Evolutionary conservation across 1,284 basidiomycete genomes (phyloP).

Genomic region (Gomphus sp.): DNA sequence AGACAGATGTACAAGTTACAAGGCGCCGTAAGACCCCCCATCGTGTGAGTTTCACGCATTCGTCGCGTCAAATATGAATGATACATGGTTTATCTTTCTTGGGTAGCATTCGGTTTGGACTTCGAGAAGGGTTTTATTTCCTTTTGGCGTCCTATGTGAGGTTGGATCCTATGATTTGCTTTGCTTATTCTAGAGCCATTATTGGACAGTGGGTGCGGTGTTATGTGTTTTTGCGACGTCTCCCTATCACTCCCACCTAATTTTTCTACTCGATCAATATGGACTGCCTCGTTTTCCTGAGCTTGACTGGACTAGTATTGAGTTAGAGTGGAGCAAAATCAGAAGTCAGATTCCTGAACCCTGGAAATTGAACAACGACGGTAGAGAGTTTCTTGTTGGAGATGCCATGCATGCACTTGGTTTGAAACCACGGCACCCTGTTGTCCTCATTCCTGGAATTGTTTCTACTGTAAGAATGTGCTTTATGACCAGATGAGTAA

Average conservation of each 20-base stretch:
- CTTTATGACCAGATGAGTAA: background rate
- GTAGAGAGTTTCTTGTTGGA: constrained; percentile 80
- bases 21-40: background rate
- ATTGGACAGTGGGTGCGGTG: constrained; percentile 49
- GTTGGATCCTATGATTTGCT: constrained; percentile 22
- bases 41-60: background rate
- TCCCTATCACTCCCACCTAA: constrained; percentile 31
- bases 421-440: constrained; percentile 64
- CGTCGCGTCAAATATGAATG: background rate
- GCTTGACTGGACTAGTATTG: constrained; percentile 54
- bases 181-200: constrained; percentile 2
- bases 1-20: background rate
- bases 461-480: constrained; percentile 52
- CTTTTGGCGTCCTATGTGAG: constrained; percentile 38
- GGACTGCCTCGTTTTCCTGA: constrained; percentile 46
- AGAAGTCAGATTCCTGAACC: constrained; percentile 58
- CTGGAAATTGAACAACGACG: constrained; percentile 76
- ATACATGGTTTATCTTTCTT: background rate
- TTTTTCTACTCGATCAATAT: constrained; percentile 34
- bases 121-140: constrained; percentile 34
- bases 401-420: constrained; percentile 61
- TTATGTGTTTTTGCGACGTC: constrained; percentile 52
- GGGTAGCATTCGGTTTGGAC: constrained; percentile 13
- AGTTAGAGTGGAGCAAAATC: constrained; percentile 60
- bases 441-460: constrained; percentile 75